Conservation (phyloP, 2,329 filamentous ascomycete species). For the Pseudomassariella vexata region DNA sequence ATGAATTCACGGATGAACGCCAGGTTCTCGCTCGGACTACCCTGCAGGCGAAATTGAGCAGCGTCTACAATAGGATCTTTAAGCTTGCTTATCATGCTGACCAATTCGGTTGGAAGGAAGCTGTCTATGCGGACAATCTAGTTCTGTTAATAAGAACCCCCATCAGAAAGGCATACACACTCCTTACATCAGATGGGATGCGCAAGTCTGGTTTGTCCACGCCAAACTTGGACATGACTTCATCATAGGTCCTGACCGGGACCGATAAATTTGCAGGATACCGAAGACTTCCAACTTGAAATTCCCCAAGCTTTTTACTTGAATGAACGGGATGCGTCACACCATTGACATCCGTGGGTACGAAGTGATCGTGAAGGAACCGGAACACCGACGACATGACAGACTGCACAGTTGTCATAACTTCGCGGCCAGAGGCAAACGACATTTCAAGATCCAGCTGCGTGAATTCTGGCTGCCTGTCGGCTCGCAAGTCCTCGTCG, state of each 20-base stretch:
- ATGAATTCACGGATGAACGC: constrained; percentile 58
- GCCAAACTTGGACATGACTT: constrained; percentile 76
- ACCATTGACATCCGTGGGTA: constrained; percentile 22
- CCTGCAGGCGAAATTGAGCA: constrained; percentile 58
- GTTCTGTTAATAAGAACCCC: constrained; percentile 16
- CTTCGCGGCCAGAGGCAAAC: constrained; percentile 67
- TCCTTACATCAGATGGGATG: constrained; percentile 60
- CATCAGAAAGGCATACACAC: too few relatives aligned
- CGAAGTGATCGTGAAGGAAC: constrained; percentile 35
- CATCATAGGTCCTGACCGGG: constrained; percentile 67
- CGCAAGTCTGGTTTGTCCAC: constrained; percentile 90
- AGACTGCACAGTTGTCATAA: constrained; percentile 52
- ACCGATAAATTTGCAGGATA: too few relatives aligned
- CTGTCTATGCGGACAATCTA: constrained; percentile 63
- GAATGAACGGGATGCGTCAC: constrained; percentile 32
- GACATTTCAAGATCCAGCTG: constrained; percentile 94
- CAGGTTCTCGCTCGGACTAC: constrained; percentile 35
- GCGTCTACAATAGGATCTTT: constrained; percentile 67
- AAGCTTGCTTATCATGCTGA: constrained; percentile 68
- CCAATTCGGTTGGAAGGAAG: constrained; percentile 57
- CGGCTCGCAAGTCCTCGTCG: constrained; percentile 87
- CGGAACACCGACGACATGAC: constrained; percentile 52
- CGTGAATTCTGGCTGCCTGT: constrained; percentile 94
- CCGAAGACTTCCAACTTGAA: too few relatives aligned
- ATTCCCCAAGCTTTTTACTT: too few relatives aligned